Percentiles rank a stretch among this genome's conserved stretches.
Conservation (phyloP, 257 asterid genomes). For the Solanum virginianum region DNA sequence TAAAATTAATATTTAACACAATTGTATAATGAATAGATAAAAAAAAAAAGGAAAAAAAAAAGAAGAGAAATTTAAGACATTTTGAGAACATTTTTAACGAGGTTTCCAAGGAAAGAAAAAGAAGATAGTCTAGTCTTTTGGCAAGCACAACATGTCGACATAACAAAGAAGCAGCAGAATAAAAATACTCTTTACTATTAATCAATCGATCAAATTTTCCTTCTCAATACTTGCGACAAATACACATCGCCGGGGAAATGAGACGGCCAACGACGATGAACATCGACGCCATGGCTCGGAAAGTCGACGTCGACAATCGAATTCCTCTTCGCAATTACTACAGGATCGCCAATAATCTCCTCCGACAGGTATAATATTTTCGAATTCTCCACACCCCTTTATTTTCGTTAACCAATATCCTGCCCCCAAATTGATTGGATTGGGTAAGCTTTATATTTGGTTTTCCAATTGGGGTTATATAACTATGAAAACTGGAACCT, state of each 20-base stretch:
- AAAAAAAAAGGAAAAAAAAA: too few species aligned
- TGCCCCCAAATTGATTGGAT: neutral
- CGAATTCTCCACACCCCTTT: neutral
- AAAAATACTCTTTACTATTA: neutral
- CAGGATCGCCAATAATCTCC: conserved; percentile 83
- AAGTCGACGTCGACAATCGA: conserved; percentile 66
- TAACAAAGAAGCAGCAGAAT: neutral
- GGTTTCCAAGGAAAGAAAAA: neutral
- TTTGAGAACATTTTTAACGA: too few species aligned
- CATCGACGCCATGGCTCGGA: conserved; percentile 27
- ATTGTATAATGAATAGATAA: too few species aligned
- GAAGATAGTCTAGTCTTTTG: neutral
- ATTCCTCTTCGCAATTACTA: conserved; percentile 75
- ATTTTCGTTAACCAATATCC: neutral
- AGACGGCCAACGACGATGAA: conserved; percentile 4
- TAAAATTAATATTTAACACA: too few species aligned
- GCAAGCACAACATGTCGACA: conserved; percentile 22
- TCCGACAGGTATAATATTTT: conserved; percentile 37
- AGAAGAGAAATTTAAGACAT: too few species aligned
- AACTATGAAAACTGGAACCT: neutral
- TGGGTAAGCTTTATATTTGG: neutral
- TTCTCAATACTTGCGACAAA: too few species aligned
- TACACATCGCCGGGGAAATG: neutral
- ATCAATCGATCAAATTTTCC: neutral
- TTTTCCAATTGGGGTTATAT: neutral